Base-by-base conservation (phyloP, 345 rosid species). In the Turnera subulata region DNA sequence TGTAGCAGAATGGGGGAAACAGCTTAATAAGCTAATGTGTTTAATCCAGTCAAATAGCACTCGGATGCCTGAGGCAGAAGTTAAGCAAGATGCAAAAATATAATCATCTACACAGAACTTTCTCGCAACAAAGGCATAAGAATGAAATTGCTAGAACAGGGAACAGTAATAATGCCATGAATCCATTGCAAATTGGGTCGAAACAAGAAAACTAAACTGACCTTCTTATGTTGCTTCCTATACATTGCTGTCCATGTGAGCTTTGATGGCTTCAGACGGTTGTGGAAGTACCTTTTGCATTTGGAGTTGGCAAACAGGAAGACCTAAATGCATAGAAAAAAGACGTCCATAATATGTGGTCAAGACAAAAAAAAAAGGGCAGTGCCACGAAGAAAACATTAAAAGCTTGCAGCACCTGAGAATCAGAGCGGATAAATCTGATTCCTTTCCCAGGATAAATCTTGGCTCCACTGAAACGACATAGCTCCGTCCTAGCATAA, bases 151-250 rank as follows among this genome's bases (percentile, higher is more conserved):
- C n/a, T n/a, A n/a, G n/a, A n/a, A n/a, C n/a, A n/a, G 32, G 37
- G 46, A 7, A 54, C 0, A 39, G 58, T 21, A 38, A 22, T 55
- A 38, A 38, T 38, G 26, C 17, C 1, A 32, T 37, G 0, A 39
- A 2, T 12, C 44, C 24, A 14, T 2, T 12, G 18, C 7, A 55
- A 55, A 0, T 35, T 21, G n/a, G 37, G 6, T 0, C 1, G 14
- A 35, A 39, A 20, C 10, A 9, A 18, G 14, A 33, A 45, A 43
- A 22, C 1, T 19, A 37, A 44, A 10, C 12, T 21, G 23, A 68
- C 72, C 72, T 71, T 71, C 66, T 71, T 71, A 46, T 71, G 75
- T 35, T 71, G 75, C 66, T 71, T 71, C 61, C 75, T 64, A 29
- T 53, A 71, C 70, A 71, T 65, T 38, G 75, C 75, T 2, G 70